A percentile compares a stretch with the other conserved stretches of the same genome.
These are phyloP conservation scores for Castanospermum australe DNA, from an alignment of 306 rosid species.

Conservation along the genomic window DNA sequence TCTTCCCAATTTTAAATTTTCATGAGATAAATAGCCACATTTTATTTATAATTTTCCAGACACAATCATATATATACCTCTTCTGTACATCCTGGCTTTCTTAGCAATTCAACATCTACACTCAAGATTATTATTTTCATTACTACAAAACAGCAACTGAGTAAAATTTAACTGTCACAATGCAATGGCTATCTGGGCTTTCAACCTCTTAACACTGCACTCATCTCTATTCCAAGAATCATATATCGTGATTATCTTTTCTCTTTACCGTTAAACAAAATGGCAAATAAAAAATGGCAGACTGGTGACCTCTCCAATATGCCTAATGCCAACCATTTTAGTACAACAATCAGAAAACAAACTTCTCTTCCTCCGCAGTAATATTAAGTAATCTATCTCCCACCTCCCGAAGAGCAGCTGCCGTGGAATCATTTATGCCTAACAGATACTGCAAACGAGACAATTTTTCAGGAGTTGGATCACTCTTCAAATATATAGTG, in stretches of 20 bases:
- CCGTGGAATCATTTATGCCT: slow-evolving; percentile 79
- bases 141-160: not conserved
- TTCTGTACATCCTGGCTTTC: no score
- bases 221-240: slow-evolving; percentile 16
- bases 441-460: slow-evolving; percentile 82
- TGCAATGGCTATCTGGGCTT: not conserved
- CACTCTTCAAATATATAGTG: slow-evolving; percentile 65
- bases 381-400: slow-evolving; percentile 59
- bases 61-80: no score
- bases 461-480: slow-evolving; percentile 70
- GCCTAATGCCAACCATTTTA: slow-evolving; percentile 34
- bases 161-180: not conserved
- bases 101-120: no score
- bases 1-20: no score
- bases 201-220: slow-evolving; percentile 24
- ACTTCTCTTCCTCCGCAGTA: slow-evolving; percentile 76
- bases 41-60: no score
- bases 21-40: no score
- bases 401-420: slow-evolving; percentile 61
- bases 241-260: not conserved
- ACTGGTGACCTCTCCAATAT: slow-evolving; percentile 13
- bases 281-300: slow-evolving; percentile 17
- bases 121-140: not conserved
- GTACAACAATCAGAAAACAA: slow-evolving; percentile 61
- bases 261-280: slow-evolving; percentile 7